phyloP scores from a whole-genome alignment of 208 protist genomes.

The Angomonas ambiguus region DNA sequence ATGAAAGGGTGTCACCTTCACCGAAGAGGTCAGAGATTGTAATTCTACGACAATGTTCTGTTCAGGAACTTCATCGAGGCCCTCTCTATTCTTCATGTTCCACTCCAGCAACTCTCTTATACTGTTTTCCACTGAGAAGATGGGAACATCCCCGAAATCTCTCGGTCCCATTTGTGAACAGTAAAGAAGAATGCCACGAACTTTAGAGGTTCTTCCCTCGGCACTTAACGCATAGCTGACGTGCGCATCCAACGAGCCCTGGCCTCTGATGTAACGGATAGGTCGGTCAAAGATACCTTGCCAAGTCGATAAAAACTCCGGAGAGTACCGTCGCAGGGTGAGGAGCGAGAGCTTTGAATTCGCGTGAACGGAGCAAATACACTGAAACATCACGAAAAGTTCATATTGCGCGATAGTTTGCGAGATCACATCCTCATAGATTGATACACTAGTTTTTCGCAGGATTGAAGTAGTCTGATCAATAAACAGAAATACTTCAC shows the following conservation, averaged over 20 bases:
- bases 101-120: slow-evolving; percentile 62
- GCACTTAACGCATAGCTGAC: slow-evolving; percentile 70
- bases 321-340: slow-evolving; percentile 50
- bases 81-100: slow-evolving; percentile 27
- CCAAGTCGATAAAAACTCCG: slow-evolving; percentile 65
- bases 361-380: slow-evolving; percentile 64
- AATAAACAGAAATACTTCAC: slow-evolving; percentile 83
- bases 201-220: slow-evolving; percentile 29
- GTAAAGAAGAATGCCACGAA: slow-evolving; percentile 83
- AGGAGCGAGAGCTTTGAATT: slow-evolving; percentile 65
- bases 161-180: slow-evolving; percentile 82
- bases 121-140: slow-evolving; percentile 82
- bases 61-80: slow-evolving; percentile 28
- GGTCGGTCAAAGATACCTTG: slow-evolving; percentile 51
- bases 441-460: slow-evolving; percentile 50
- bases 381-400: slow-evolving; percentile 84
- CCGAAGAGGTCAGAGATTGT: slow-evolving; percentile 75
- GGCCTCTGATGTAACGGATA: slow-evolving; percentile 71
- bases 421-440: slow-evolving; percentile 83
- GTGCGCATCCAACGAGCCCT: slow-evolving; percentile 76
- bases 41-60: slow-evolving; percentile 85
- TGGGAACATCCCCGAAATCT: slow-evolving; percentile 83
- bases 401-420: slow-evolving; percentile 74
- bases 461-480: slow-evolving; percentile 81
- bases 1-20: slow-evolving; percentile 77